A percentile compares a stretch with the other conserved stretches of the same genome.
Conservation (phyloP, 2,329 filamentous ascomycete genomes). For the Cercospora zeae-maydis region DNA sequence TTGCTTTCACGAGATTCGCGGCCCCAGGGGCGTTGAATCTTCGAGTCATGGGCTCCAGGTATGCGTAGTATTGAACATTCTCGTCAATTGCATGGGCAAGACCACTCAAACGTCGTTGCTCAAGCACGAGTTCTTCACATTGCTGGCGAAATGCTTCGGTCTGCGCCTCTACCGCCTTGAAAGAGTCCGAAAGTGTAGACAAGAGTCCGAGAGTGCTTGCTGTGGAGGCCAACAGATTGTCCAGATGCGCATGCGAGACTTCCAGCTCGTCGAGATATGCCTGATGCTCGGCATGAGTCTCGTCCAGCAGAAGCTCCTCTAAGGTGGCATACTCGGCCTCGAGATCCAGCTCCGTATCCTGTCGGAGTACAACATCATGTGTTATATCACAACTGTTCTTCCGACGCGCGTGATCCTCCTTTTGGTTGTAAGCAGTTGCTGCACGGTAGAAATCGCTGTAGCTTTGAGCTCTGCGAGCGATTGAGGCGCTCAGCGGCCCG, state of each 20-base stretch:
- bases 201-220: conserved; percentile 71
- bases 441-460: conserved; percentile 72
- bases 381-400: conserved; percentile 34
- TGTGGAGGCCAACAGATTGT: conserved; percentile 72
- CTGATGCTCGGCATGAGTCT: conserved; percentile 82
- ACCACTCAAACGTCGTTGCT: conserved; percentile 73
- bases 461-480: conserved; percentile 67
- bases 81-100: conserved; percentile 81
- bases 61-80: conserved; percentile 91
- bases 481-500: conserved; percentile 62
- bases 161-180: conserved; percentile 81
- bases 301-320: conserved; percentile 68
- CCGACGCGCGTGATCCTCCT: conserved; percentile 46
- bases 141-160: conserved; percentile 90
- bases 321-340: conserved; percentile 57
- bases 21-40: conserved; percentile 89
- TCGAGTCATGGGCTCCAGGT: conserved; percentile 84
- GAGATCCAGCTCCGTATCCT: conserved; percentile 50
- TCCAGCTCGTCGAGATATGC: conserved; percentile 79
- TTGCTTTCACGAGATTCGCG: conserved; percentile 75
- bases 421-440: conserved; percentile 55
- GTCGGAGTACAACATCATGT: conserved; percentile 29
- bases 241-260: conserved; percentile 76
- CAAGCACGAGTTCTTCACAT: conserved; percentile 80
- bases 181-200: conserved; percentile 76